Evolutionary conservation across 2,329 filamentous ascomycete species (phyloP).

Genomic region (Domatiomyces catenatus): DNA sequence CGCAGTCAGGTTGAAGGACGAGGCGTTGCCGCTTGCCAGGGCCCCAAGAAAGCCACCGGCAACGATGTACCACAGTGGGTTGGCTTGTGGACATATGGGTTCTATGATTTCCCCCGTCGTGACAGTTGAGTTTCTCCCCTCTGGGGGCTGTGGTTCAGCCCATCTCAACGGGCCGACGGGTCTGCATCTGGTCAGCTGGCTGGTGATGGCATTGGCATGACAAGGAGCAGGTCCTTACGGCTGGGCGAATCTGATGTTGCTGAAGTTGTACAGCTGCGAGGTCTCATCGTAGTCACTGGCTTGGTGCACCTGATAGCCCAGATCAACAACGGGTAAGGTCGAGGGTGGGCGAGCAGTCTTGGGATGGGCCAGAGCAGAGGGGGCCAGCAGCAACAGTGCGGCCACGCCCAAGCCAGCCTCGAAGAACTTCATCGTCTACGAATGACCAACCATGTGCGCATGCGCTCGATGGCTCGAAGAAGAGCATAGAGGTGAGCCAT

Average conservation of each 20-base stretch:
- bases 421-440: not conserved
- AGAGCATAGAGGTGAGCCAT: not conserved
- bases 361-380: not conserved
- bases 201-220: not conserved
- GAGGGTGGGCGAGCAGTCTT: not conserved
- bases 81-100: conserved; percentile 31
- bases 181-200: not conserved
- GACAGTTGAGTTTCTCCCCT: conserved; percentile 29
- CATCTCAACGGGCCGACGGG: conserved; percentile 38
- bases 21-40: conserved; percentile 17
- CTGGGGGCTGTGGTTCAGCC: conserved; percentile 30
- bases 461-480: not conserved
- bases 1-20: conserved; percentile 19
- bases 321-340: conserved; percentile 30
- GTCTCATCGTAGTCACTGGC: conserved; percentile 23
- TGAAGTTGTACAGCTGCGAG: conserved; percentile 37
- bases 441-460: not conserved
- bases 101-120: conserved; percentile 16
- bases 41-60: conserved; percentile 22
- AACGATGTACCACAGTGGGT: conserved; percentile 29
- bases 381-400: not conserved
- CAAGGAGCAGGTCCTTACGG: conserved; percentile 17
- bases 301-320: conserved; percentile 39
- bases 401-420: not conserved
- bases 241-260: conserved; percentile 41